Conservation (phyloP, 1,284 basidiomycete genomes). For the Ganoderma resinaceum region DNA sequence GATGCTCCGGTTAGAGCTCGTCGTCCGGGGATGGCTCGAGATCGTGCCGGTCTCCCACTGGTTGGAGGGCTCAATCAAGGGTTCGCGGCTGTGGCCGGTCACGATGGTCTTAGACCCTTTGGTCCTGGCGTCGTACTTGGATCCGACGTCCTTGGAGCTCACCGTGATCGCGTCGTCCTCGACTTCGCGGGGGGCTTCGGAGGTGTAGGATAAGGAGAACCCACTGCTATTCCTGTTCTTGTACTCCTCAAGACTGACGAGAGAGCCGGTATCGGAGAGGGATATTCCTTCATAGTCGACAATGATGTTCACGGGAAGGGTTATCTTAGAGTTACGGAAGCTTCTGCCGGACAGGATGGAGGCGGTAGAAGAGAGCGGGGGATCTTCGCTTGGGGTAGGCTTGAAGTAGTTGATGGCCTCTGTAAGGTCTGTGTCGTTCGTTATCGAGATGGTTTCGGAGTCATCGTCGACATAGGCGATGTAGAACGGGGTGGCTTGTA, state of each 20-base stretch:
- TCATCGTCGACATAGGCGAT: slow-evolving; percentile 91
- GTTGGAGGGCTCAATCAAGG: slow-evolving; percentile 30
- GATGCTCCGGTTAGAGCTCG: slow-evolving; percentile 18
- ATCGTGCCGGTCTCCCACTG: slow-evolving; percentile 32
- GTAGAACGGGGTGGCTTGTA: slow-evolving; percentile 20
- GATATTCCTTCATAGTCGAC: slow-evolving; percentile 93
- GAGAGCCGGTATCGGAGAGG: slow-evolving; percentile 84
- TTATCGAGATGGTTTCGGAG: slow-evolving; percentile 74
- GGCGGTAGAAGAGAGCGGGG: slow-evolving; percentile 68
- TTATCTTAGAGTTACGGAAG: slow-evolving; percentile 73
- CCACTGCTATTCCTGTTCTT: slow-evolving; percentile 64
- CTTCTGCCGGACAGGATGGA: slow-evolving; percentile 79
- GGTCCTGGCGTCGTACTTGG: slow-evolving; percentile 36
- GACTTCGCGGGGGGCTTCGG: slow-evolving; percentile 46
- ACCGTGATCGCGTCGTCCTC: slow-evolving; percentile 79
- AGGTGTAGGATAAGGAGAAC: slow-evolving; percentile 57
- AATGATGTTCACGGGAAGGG: slow-evolving; percentile 74
- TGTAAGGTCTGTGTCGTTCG: slow-evolving; percentile 75
- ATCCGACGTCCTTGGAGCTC: slow-evolving; percentile 67
- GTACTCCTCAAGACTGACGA: slow-evolving; percentile 80
- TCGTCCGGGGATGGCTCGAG: slow-evolving; percentile 30
- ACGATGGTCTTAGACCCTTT: slow-evolving; percentile 39
- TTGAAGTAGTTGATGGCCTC: slow-evolving; percentile 90
- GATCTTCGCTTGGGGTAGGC: slow-evolving; percentile 67
- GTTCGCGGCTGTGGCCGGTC: slow-evolving; percentile 35